Evolutionary conservation across 495 filamentous ascomycete species (phyloP).

Genomic region (Penicillium parvum): DNA sequence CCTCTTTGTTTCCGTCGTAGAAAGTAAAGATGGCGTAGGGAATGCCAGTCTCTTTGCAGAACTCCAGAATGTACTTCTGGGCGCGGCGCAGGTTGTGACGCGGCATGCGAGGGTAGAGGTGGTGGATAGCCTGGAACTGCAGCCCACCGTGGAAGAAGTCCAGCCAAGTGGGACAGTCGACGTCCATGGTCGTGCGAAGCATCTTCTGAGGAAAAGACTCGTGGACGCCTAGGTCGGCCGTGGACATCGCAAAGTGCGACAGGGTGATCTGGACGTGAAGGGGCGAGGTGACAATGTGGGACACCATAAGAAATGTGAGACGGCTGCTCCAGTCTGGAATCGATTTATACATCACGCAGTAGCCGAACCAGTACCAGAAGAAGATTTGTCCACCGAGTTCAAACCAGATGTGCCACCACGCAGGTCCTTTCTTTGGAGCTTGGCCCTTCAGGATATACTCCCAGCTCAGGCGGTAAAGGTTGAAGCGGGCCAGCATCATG

Average conservation of each 20-base stretch:
- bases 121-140: conserved; percentile 96
- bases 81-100: conserved; percentile 84
- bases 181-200: conserved; percentile 97
- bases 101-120: conserved; percentile 91
- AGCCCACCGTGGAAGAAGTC: conserved; percentile 96
- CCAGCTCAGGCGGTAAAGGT: conserved; percentile 84
- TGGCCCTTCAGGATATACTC: conserved; percentile 69
- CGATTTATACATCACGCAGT: conserved; percentile 70
- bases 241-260: conserved; percentile 96
- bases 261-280: conserved; percentile 95
- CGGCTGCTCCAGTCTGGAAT: conserved; percentile 69
- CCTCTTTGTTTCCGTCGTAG: conserved; percentile 83
- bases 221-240: conserved; percentile 75
- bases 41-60: conserved; percentile 86
- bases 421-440: conserved; percentile 75
- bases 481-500: conserved; percentile 83
- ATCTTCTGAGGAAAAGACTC: conserved; percentile 96
- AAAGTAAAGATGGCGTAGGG: conserved; percentile 95
- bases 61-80: conserved; percentile 80
- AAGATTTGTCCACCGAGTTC: conserved; percentile 77
- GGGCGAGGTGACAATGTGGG: conserved; percentile 81
- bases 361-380: conserved; percentile 96
- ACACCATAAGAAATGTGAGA: conserved; percentile 74
- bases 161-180: conserved; percentile 91
- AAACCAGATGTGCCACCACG: conserved; percentile 85